Evolutionary conservation across 495 filamentous ascomycete species (phyloP), one percentile per base, ranked within the genome.

Genomic region (Aspergillus campestris): DNA sequence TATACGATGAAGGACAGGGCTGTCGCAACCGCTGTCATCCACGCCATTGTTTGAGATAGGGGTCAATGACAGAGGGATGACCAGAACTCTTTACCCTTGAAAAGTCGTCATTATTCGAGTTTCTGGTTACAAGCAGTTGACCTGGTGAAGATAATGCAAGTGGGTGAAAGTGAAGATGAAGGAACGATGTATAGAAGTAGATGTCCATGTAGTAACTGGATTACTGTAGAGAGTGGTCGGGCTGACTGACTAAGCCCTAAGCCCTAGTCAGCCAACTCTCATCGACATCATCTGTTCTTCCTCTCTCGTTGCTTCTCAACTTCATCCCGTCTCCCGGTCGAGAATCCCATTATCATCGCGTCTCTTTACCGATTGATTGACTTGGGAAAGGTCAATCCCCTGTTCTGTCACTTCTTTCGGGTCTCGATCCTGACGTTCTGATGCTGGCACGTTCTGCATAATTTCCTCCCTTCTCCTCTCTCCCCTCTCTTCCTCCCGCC

Each of bases 1-100:
- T 60, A 69, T 7, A 49, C 24, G 24, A 71, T 37, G 49, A 66
- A 64, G 44, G 61, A 64, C 32, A 71, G 49, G 8, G 62, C 44
- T 24, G 56, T 40, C 29, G 46, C 29, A 31, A 54, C 35, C 8
- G 24, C 51, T 34, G 51, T 49, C 32, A 69, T 38, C 44, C 59
- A 62, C 45, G 52, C 47, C 57, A 64, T 58, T 34, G 13, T 30
- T 24, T 31, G 7, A 31, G 18, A 34, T 40, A 24, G 18, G 18
- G 18, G 18, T 24, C n/a, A n/a, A n/a, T n/a, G n/a, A n/a, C n/a
- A n/a, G n/a, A n/a, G n/a, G n/a, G 4, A 24, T 24, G 18, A 24
- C 18, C 18, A 2, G 18, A 24, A 1, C 4, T 24, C 18, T 24
- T 24, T 24, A 24, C 4, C 18, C 18, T 24, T 24, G 18, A 24